Conservation (phyloP, 306 rosid species). For the Cicer chorassanicum region DNA sequence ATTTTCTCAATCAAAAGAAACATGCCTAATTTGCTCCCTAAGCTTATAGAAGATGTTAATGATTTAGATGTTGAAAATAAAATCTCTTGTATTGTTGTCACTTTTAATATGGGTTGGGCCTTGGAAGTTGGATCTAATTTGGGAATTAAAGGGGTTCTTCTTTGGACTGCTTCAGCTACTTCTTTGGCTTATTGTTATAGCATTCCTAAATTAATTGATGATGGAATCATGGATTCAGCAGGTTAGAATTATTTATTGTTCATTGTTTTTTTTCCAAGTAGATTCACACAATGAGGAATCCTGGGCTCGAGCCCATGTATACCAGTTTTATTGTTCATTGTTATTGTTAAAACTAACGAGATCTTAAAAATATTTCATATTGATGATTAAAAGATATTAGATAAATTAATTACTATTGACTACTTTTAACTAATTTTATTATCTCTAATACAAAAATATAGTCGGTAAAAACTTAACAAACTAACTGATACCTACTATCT, state of each 20-base stretch:
- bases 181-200: conserved; percentile 33
- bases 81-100: conserved; percentile 52
- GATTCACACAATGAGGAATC: too few relatives aligned
- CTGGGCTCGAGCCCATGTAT: too few relatives aligned
- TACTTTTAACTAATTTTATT: too few relatives aligned
- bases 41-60: conserved; percentile 51
- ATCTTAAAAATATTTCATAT: too few relatives aligned
- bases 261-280: too few relatives aligned
- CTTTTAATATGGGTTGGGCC: conserved; percentile 55
- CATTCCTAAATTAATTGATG: conserved; percentile 52
- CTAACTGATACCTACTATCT: too few relatives aligned
- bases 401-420: too few relatives aligned
- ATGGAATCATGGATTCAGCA: conserved; percentile 46
- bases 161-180: conserved; percentile 60
- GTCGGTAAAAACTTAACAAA: too few relatives aligned
- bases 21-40: conserved; percentile 49
- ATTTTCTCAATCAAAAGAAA: conserved; percentile 16
- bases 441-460: too few relatives aligned
- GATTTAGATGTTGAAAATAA: conserved; percentile 30
- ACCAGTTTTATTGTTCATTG: too few relatives aligned
- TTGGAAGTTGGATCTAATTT: conserved; percentile 50
- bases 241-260: conserved; percentile 22
- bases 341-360: too few relatives aligned
- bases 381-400: too few relatives aligned
- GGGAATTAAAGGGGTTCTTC: conserved; percentile 50